Evolutionary conservation across 352 stramenopile species (phyloP), one percentile per base, ranked within the genome.

Genomic region (Phytophthora citrophthora): DNA sequence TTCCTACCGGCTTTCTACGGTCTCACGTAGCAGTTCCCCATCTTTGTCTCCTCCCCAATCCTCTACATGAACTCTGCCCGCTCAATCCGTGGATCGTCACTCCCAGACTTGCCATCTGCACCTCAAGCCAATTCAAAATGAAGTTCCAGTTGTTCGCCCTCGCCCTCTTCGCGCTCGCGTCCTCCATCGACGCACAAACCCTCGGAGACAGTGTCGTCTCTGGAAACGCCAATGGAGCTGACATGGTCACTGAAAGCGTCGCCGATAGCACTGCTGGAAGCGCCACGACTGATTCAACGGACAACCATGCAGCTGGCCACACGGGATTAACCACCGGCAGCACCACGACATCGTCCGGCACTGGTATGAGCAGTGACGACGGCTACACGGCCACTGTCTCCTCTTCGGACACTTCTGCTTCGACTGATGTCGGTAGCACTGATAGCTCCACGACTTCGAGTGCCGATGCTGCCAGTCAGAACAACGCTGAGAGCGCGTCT

Each of bases 191-290:
- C 8, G 70, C 72, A 4, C 60, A 70, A 43, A 78, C 68, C 11
- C 72, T 81, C 46, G 72, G 72, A 46, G 69, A 81, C 31, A 78
- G 69, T 55, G 55, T 68, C 27, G 66, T 81, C 23, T 53, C 72
- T 1, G 72, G 64, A 32, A 75, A 77, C 43, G 68, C 74, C 46
- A 63, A 68, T 45, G 55, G 56, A 18, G 58, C 70, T 29, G 31
- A 18, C 8, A 70, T 64, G 61, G 26, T 29, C 13, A 67, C 61
- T 2, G 55, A 67, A 9, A 66, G 53, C 49, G 11, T 63, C 11
- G 45, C 62, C 16, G 52, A 65, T 51, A 73, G 53, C 64, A 46
- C 48, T 3, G 53, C 34, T 3, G 38, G 27, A 46, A 65, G 34
- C 23, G 34, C 57, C n/a, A 61, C 52, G 18, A 46, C 49, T 12